These are phyloP conservation scores for Prunus kanzakura DNA, from an alignment of 306 rosid species.

Conservation along the genomic window DNA sequence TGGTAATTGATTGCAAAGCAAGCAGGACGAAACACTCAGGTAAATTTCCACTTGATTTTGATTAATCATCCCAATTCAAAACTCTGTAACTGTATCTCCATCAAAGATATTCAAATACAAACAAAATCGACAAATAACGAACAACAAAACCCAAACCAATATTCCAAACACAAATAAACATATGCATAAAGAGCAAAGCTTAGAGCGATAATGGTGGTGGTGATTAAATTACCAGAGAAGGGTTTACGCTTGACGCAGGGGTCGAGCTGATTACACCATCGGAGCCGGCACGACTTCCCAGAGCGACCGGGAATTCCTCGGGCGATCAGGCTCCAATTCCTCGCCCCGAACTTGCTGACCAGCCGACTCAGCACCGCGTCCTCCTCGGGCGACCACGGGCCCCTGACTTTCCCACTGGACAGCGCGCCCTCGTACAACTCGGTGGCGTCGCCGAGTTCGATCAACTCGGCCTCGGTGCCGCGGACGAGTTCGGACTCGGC, in stretches of 20 bases:
- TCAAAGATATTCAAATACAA: too few species aligned
- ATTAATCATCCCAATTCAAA: background rate
- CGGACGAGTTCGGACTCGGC: constrained; percentile 8
- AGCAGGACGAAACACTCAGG: background rate
- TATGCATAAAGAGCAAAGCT: background rate
- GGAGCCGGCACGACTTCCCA: constrained; percentile 86
- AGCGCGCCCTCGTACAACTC: background rate
- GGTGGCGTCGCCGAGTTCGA: background rate
- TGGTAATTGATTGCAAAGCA: too few species aligned
- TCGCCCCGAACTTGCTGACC: constrained; percentile 66
- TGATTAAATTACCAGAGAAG: constrained; percentile 48
- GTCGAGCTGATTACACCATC: constrained; percentile 88
- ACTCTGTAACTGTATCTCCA: background rate
- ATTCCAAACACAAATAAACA: background rate
- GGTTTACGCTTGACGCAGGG: constrained; percentile 80
- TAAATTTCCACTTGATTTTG: background rate
- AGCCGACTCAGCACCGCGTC: constrained; percentile 50
- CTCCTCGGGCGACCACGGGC: constrained; percentile 75
- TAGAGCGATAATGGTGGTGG: background rate
- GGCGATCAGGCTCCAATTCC: constrained; percentile 80
- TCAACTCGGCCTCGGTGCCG: constrained; percentile 11
- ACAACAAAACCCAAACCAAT: background rate
- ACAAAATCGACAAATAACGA: too few species aligned
- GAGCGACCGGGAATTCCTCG: constrained; percentile 73
- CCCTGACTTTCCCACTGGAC: constrained; percentile 46